Conservation (phyloP, 2,329 filamentous ascomycete genomes). For the Penicillium sp. region DNA sequence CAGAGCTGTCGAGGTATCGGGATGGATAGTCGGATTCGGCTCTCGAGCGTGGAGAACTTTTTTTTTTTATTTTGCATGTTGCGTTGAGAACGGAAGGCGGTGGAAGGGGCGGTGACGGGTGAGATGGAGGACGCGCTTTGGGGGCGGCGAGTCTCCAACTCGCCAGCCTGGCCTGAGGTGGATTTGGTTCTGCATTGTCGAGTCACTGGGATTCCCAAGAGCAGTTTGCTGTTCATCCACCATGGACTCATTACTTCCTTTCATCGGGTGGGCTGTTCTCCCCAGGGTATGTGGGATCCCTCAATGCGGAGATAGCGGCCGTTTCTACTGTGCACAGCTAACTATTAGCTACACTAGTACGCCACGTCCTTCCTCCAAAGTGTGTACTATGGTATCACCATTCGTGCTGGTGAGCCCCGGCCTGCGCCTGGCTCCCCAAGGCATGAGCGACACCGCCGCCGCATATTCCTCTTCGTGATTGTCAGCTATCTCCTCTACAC, state of each 20-base stretch:
- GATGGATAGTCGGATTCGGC: slow-evolving; percentile 8
- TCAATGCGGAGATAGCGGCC: slow-evolving; percentile 7
- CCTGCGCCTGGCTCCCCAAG: slow-evolving; percentile 66
- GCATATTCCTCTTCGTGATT: slow-evolving; percentile 80
- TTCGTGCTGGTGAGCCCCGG: slow-evolving; percentile 82
- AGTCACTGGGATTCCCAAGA: background rate
- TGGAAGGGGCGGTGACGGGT: slow-evolving; percentile 26
- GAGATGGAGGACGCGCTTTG: slow-evolving; percentile 3
- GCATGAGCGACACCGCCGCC: slow-evolving; percentile 70
- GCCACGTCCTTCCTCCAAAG: slow-evolving; percentile 73
- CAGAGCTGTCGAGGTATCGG: slow-evolving; percentile 16
- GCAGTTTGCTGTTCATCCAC: no score
- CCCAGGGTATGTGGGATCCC: slow-evolving; percentile 51
- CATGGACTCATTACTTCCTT: slow-evolving; percentile 52
- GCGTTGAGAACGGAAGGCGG: slow-evolving; percentile 25
- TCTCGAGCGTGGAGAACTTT: slow-evolving; percentile 26
- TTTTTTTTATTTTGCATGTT: slow-evolving; percentile 30
- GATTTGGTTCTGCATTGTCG: slow-evolving; percentile 14
- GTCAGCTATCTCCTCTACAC: slow-evolving; percentile 84
- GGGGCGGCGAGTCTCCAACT: background rate
- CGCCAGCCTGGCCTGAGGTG: slow-evolving; percentile 6
- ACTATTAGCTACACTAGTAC: slow-evolving; percentile 56
- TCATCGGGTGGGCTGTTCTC: slow-evolving; percentile 61
- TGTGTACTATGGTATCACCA: slow-evolving; percentile 81
- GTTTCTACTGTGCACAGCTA: background rate